Base-by-base conservation (phyloP, 768 basidiomycete species). In the Termitomyces sp. region DNA sequence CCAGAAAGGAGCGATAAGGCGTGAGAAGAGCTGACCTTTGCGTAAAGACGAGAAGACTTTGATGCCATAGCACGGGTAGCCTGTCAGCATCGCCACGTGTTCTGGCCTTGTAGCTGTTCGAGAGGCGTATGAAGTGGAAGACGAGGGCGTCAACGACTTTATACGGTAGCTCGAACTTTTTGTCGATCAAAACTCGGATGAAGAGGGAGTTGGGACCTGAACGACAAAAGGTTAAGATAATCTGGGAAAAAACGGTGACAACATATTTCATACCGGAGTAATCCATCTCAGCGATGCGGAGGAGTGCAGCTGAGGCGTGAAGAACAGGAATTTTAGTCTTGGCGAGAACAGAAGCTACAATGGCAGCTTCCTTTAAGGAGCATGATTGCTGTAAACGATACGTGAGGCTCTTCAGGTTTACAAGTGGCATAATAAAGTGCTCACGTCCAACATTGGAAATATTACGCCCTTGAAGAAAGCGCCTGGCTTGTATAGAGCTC, bases 401-500 rank as follows among this genome's bases (percentile, higher is more conserved):
- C n/a, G 55, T 57, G 56, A 53, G 49, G 31, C 29, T 60, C 25
- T 38, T 40, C 4, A 6, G 25, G 32, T 34, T 1, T 38, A 25
- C 45, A 50, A 38, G 12, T 43, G 36, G 14, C 47, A 48, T 48
- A 31, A 57, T 5, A 40, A 17, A 36, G 56, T 12, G 70, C 88
- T 65, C 68, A 95, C 96, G 71, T 96, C 94, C 62, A 97, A 83
- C 72, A 99, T 80, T 0, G 97, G 97, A 73, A 99, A 98, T 42
- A 99, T 81, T 60, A 99, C 88, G 4, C 96, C 97, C 72, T 99
- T 98, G 82, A 98, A 98, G 73, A 98, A 98, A 0, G 97, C 96
- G 4, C 91, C 91, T 3, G 97, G 97, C 73, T 98, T 99, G 74
- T 96, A 98, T 61, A 98, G 75, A 5, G 93, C 85, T 67, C 93